A percentile compares a stretch with the other conserved stretches of the same genome.
Evolutionary conservation across 176 grass and related monocot genomes (phyloP).

Genomic region (Triticum aestivum): IWGSC_CS_RefSeq_v2.1 NC_057811.1:486343927-486344426

Average conservation of each 20-base stretch:
- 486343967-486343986: no score
- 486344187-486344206: background rate
- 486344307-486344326: background rate
- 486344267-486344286: background rate
- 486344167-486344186: slow-evolving; percentile 36
- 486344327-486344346: background rate
- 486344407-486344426: no score
- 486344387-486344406: no score
- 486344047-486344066: background rate
- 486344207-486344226: slow-evolving; percentile 13
- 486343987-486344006: no score
- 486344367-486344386: no score
- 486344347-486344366: no score
- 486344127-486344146: slow-evolving; percentile 25
- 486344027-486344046: background rate
- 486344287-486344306: no score
- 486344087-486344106: background rate
- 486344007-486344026: background rate
- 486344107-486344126: slow-evolving; percentile 34
- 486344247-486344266: background rate
- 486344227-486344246: slow-evolving; percentile 8
- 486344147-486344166: slow-evolving; percentile 13
- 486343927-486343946: slow-evolving; percentile 1
- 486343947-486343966: background rate
- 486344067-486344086: background rate